Evolutionary conservation across 2,329 filamentous ascomycete genomes (phyloP), one percentile per base, ranked within the genome.

Genomic region (Alternaria ventricosa): DNA sequence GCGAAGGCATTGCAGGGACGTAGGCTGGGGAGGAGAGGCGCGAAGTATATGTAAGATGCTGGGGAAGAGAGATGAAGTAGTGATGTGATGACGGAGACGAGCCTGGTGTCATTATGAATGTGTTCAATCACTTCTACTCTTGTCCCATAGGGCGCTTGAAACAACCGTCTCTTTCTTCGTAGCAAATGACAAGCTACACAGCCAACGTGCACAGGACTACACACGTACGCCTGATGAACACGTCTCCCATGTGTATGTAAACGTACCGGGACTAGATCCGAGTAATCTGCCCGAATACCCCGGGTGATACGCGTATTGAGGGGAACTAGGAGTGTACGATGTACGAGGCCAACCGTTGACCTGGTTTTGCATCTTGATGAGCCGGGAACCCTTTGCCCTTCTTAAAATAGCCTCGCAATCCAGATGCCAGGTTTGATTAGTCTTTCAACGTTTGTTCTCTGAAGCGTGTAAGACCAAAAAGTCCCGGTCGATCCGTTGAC

Each of bases 1-100:
- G 78, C 76, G 1, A 61, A 73, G 58, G 73, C 73, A 20, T 58
- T 76, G 22, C 66, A 65, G 25, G 66, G 68, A 13, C 60, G 66
- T 25, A 63, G 63, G 5, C 60, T 75, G 41, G 71, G 73, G 33
- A 66, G 64, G 50, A 68, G 69, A 49, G 71, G 71, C n/a, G 63
- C 72, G 15, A 63, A 30, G 10, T 68, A 60, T 15, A 72, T 75
- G 70, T 75, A 46, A 67, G 43, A 36, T 20, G 20, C 7, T n/a
- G 2, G 9, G 18, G 1, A 15, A 12, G n/a, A 41, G 4, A 18
- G 15, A 41, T 41, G 36, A 18, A 8, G 8, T 11, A 41, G 36
- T 41, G 6, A 1, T 41, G n/a, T 41, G 36, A 41, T 41, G 36
- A 41, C n/a, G n/a, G 36, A 41, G 36, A 41, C 36, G 36, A 41